These are phyloP conservation scores for Plantago elongata DNA, from an alignment of 257 asterid species.

Conservation along the genomic window DNA sequence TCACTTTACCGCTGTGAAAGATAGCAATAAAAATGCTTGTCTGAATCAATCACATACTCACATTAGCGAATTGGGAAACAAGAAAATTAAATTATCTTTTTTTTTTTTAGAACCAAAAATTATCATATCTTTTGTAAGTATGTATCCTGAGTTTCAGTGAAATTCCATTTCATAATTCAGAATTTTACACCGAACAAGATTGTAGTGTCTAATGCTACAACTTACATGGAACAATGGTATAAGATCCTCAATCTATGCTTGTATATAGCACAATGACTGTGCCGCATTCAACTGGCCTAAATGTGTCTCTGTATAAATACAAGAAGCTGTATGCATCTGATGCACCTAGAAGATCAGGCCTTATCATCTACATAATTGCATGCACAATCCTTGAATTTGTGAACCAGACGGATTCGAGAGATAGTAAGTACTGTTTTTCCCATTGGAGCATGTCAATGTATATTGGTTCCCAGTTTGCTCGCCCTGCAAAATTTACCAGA, in stretches of 20 bases:
- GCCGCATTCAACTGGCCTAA: not conserved
- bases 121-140: too few species aligned
- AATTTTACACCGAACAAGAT: constrained; percentile 8
- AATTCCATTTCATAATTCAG: constrained; percentile 1
- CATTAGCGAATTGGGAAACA: too few species aligned
- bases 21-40: too few species aligned
- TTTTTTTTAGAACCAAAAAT: too few species aligned
- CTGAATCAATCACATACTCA: too few species aligned
- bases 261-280: constrained; percentile 7
- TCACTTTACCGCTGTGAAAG: too few species aligned
- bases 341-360: not conserved
- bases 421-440: constrained; percentile 43
- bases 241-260: constrained; percentile 2
- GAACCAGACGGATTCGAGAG: constrained; percentile 42
- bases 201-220: not conserved
- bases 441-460: constrained; percentile 62
- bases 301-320: constrained; percentile 1
- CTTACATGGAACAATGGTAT: not conserved
- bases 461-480: constrained; percentile 62
- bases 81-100: too few species aligned
- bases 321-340: not conserved
- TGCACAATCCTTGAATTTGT: constrained; percentile 71
- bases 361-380: constrained; percentile 63
- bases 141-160: not conserved
- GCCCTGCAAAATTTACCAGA: constrained; percentile 42